Conservation (phyloP, 139 green algal species). For the Spirogloea muscicola region DNA sequence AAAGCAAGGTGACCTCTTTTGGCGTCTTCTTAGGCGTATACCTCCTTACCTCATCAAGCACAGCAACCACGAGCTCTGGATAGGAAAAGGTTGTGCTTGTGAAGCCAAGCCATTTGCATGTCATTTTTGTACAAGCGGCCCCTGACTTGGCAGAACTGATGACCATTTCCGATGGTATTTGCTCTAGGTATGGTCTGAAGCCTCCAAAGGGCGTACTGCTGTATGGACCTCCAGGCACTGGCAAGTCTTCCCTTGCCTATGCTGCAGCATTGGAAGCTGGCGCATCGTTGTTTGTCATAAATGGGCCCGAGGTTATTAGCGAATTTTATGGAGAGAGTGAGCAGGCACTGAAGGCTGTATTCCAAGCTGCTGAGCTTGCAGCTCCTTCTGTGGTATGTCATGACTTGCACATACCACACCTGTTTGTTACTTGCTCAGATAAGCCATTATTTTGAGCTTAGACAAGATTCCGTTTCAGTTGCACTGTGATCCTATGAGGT, state of each 20-base stretch:
- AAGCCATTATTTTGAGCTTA: too few relatives aligned
- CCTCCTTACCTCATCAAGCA: not conserved
- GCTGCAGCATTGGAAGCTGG: conserved; percentile 91
- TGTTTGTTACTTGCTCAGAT: too few relatives aligned
- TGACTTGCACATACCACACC: too few relatives aligned
- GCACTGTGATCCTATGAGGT: too few relatives aligned
- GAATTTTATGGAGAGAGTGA: conserved; percentile 49
- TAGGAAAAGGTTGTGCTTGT: not conserved
- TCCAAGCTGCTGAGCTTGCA: conserved; percentile 17
- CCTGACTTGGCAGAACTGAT: not conserved
- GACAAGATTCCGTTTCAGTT: too few relatives aligned
- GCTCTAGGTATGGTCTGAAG: conserved; percentile 80
- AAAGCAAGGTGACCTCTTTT: not conserved
- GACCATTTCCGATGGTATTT: not conserved
- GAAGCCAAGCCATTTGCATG: not conserved
- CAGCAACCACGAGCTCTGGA: not conserved
- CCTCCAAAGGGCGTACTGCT: conserved; percentile 90
- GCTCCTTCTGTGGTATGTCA: conserved; percentile 24
- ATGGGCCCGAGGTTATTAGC: conserved; percentile 70
- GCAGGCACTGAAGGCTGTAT: conserved; percentile 31
- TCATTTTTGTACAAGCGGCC: not conserved
- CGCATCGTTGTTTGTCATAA: conserved; percentile 96
- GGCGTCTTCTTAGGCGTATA: not conserved
- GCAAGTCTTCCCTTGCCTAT: conserved; percentile 91
- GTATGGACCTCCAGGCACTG: conserved; percentile 86